Base-by-base conservation (phyloP, 176 grass and related monocot genomes). In the Eragrostis curvula region DNA sequence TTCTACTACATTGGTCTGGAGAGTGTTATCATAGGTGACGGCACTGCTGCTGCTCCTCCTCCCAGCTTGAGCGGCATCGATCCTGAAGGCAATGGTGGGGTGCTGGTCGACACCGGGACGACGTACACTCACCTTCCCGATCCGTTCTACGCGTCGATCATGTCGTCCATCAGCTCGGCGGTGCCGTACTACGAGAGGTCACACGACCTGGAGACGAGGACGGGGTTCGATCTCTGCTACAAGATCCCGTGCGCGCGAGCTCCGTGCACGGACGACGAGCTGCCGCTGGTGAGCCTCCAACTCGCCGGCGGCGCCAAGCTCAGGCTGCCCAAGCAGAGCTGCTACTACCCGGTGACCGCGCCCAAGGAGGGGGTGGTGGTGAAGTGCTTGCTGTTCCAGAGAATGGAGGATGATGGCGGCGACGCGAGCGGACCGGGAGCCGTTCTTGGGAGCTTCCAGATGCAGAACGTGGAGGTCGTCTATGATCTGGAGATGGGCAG, bases 381-480 rank as follows among this genome's bases (percentile, higher is more conserved):
- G 7, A 87, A 87, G 84, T 90, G 84, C 75, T 52, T 87, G 21
- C 56, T 90, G 74, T 69, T 90, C 25, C 75, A 84, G 61, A 63
- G 45, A 36, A 90, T 84, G 88, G 84, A 87, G 11, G 69, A 74
- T 12, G 83, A 6, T 0, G 85, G 21, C 7, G 62, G 3, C 3
- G 61, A 0, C 1, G 12, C 5, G n/a, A 21, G 40, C 17, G 88
- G 88, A 5, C 80, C 84, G 10, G 80, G 32, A 15, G 80, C 69
- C 1, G 75, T 90, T 6, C 71, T 87, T 12, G 89, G 89, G 14
- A 87, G 84, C 85, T 87, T 90, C 36, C 89, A 90, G 70, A 68
- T 87, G 85, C 85, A 91, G 70, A 91, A 87, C 28, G 81, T 91
- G 65, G 81, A 91, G 81, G 81, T 91, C 0, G 76, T 91, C 20